Base-by-base conservation (phyloP, 2,329 filamentous ascomycete genomes). In the Emergomyces pasteurianus region DNA sequence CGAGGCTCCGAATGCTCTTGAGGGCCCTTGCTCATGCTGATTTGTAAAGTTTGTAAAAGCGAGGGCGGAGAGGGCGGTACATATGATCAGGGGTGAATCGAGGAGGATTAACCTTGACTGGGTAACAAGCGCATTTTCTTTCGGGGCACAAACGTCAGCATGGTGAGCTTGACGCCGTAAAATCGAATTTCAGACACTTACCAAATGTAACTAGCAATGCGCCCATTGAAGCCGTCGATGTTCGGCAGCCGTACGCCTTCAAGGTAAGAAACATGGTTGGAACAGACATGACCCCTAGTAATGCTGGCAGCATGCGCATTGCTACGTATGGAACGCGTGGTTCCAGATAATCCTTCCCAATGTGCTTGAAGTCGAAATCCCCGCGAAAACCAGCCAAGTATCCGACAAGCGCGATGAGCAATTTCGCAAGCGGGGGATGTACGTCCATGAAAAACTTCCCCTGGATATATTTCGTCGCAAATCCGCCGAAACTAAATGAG, bases 401-500 rank as follows among this genome's bases (percentile, higher is more conserved):
- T 68, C 92, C 94, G 65, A 92, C 91, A 63, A 99, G 84, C 58
- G 94, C 95, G 70, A 99, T 92, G 67, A 99, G 86, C 73, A 99
- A 85, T 80, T 99, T 99, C 66, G 94, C 94, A 63, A 99, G 82
- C 53, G 94, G 94, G 38, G 94, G 94, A 73, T 99, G 94, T n/a
- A 99, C 94, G 73, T 99, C 94, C 94, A 99, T 99, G 77, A 99
- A 99, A 83, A 99, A 99, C 74, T 83, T 88, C 71, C 94, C 94
- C 81, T 99, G 97, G 82, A 99, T 97, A 76, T 99, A 99, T 77
- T 99, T 99, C 69, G 89, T 90, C 66, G 94, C 94, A 73, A 99
- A 99, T 56, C 94, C 94, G 74, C 94, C 94, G 75, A 99, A 99
- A 78, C 91, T 96, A 70, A 66, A 65, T 31, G 56, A 61, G 36